These are phyloP conservation scores for Gossypium bickii DNA, from an alignment of 345 rosid species.

Conservation along the genomic window DNA sequence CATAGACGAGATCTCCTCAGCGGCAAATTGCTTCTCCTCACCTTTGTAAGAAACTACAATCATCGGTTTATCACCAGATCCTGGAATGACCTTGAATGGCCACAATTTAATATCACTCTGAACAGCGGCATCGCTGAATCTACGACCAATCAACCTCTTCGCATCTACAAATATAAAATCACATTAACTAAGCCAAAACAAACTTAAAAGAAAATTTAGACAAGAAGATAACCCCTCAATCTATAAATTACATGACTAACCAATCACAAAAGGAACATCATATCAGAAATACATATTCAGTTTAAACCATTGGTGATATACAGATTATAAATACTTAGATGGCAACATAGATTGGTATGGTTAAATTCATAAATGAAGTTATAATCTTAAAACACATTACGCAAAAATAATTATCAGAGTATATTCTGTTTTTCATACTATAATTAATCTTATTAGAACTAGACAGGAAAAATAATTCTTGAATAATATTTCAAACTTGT, in stretches of 20 bases:
- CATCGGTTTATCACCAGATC: constrained; percentile 76
- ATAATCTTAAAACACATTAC: not conserved
- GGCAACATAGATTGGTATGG: too few relatives aligned
- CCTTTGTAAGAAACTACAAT: constrained; percentile 63
- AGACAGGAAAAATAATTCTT: too few relatives aligned
- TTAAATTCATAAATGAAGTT: not conserved
- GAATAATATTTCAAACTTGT: too few relatives aligned
- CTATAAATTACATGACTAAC: not conserved
- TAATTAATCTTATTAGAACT: too few relatives aligned
- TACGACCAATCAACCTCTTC: constrained; percentile 68
- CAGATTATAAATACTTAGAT: not conserved
- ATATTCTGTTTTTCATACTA: too few relatives aligned
- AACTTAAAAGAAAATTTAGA: not conserved
- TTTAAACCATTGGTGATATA: not conserved
- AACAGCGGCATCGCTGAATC: constrained; percentile 53
- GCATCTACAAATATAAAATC: constrained; percentile 45
- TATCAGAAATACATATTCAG: not conserved
- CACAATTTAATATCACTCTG: constrained; percentile 69
- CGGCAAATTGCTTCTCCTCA: constrained; percentile 65
- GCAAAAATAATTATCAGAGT: not conserved
- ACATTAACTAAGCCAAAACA: not conserved
- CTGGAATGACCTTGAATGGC: constrained; percentile 70
- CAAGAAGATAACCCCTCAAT: not conserved
- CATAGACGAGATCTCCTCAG: constrained; percentile 76
- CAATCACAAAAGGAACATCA: not conserved